Evolutionary conservation across 352 stramenopile genomes (phyloP).

Genomic region (Phytophthora hybrid): DNA sequence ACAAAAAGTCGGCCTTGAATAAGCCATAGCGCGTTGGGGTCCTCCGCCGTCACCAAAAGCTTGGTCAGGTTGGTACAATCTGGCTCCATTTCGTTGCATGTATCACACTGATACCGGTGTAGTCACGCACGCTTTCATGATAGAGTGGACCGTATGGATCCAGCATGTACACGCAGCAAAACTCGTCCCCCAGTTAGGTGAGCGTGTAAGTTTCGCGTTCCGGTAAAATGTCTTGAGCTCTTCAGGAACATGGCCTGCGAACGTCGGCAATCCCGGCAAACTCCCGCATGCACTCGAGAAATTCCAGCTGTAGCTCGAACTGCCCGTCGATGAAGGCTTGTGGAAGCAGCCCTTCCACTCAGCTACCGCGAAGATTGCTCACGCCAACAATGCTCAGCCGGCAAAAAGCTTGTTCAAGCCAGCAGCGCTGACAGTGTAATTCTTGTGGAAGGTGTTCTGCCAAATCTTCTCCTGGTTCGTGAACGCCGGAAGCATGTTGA

Average conservation of each 20-base stretch:
- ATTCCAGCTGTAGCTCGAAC: slow-evolving; percentile 77
- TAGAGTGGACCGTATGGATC: slow-evolving; percentile 86
- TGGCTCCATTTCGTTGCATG: slow-evolving; percentile 88
- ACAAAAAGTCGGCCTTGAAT: slow-evolving; percentile 88
- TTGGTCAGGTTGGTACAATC: slow-evolving; percentile 59
- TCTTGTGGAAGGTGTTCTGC: slow-evolving; percentile 82
- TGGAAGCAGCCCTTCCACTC: slow-evolving; percentile 84
- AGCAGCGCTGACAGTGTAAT: slow-evolving; percentile 80
- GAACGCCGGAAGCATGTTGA: slow-evolving; percentile 93
- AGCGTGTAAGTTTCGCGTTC: slow-evolving; percentile 80
- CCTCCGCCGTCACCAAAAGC: slow-evolving; percentile 62
- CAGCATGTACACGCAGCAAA: slow-evolving; percentile 87
- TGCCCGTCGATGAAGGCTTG: slow-evolving; percentile 89
- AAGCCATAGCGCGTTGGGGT: slow-evolving; percentile 83
- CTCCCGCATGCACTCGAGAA: slow-evolving; percentile 84
- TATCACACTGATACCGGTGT: slow-evolving; percentile 86
- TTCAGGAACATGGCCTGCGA: slow-evolving; percentile 89
- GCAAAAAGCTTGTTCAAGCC: slow-evolving; percentile 92
- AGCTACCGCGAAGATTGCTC: slow-evolving; percentile 89
- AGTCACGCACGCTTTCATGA: slow-evolving; percentile 55
- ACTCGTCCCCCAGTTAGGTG: slow-evolving; percentile 85
- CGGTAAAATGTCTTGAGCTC: slow-evolving; percentile 81
- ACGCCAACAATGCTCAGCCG: slow-evolving; percentile 88
- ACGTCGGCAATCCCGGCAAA: slow-evolving; percentile 90
- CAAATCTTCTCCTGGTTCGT: slow-evolving; percentile 92